Evolutionary conservation across 805 yeast genomes (phyloP).

Genomic region (Metschnikowia sp.): DNA sequence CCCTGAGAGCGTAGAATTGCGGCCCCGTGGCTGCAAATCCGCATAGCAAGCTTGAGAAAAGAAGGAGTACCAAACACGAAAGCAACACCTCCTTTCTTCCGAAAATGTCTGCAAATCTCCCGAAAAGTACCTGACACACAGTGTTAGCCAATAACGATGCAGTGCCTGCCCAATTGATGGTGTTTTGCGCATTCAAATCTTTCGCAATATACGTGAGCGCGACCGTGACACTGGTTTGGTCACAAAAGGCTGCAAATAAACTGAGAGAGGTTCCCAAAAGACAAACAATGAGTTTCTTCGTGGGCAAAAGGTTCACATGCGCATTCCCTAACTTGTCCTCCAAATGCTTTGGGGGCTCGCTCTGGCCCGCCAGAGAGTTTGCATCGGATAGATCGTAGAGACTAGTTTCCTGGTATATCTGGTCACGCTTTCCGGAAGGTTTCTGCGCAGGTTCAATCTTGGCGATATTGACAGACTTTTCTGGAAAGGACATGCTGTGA

Average conservation of each 20-base stretch:
- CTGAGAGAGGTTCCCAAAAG: slow-evolving; percentile 38
- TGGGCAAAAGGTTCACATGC: slow-evolving; percentile 41
- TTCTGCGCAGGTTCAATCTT: not conserved
- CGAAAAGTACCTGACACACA: slow-evolving; percentile 73
- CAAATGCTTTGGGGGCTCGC: slow-evolving; percentile 1
- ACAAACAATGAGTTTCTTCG: slow-evolving; percentile 34
- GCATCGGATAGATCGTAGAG: slow-evolving; percentile 6
- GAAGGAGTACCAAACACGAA: slow-evolving; percentile 43
- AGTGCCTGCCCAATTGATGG: slow-evolving; percentile 71
- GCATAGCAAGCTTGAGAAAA: slow-evolving; percentile 42
- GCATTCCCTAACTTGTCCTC: slow-evolving; percentile 37
- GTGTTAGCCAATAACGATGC: slow-evolving; percentile 65
- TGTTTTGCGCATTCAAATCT: slow-evolving; percentile 43
- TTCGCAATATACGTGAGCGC: slow-evolving; percentile 48
- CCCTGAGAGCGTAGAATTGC: slow-evolving; percentile 48
- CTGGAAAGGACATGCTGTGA: no score
- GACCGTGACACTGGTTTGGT: slow-evolving; percentile 48
- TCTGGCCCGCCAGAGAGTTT: slow-evolving; percentile 5
- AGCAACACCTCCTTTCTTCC: slow-evolving; percentile 50
- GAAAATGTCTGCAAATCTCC: slow-evolving; percentile 63
- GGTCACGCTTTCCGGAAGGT: slow-evolving; percentile 1
- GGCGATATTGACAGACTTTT: not conserved
- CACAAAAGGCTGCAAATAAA: slow-evolving; percentile 42
- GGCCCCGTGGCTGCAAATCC: slow-evolving; percentile 42
- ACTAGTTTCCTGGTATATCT: slow-evolving; percentile 1